Evolutionary conservation across 139 green algal genomes (phyloP).

Genomic region (Diplosphaera chodatii): DNA sequence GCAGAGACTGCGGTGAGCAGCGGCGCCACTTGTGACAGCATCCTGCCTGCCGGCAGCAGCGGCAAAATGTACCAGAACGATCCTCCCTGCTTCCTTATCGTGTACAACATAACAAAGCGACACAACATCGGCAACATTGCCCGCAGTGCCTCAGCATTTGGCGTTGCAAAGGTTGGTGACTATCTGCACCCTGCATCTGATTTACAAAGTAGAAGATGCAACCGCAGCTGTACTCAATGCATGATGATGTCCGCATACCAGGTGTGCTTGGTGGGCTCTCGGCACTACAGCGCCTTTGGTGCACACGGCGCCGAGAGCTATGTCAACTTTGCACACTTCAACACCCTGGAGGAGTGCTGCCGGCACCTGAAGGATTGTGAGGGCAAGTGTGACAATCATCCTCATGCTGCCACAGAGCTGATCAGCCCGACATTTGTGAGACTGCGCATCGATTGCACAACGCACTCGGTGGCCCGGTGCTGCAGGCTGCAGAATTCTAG

Average conservation of each 20-base stretch:
- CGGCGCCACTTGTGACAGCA: too few species aligned
- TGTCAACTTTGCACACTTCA: slow-evolving; percentile 66
- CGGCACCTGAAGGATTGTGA: slow-evolving; percentile 30
- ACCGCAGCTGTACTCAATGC: too few species aligned
- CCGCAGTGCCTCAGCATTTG: slow-evolving; percentile 64
- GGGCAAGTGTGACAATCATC: too few species aligned
- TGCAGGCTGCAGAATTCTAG: slow-evolving; percentile 64
- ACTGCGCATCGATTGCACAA: too few species aligned
- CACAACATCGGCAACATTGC: slow-evolving; percentile 80
- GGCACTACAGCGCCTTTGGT: slow-evolving; percentile 86
- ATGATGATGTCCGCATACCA: too few species aligned
- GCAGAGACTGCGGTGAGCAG: too few species aligned
- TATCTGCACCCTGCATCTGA: too few species aligned
- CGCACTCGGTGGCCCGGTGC: too few species aligned
- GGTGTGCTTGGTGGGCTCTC: slow-evolving; percentile 81
- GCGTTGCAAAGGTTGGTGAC: slow-evolving; percentile 28
- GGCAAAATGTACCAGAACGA: too few species aligned
- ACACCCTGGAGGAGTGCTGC: slow-evolving; percentile 61
- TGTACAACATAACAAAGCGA: slow-evolving; percentile 69
- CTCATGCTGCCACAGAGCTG: too few species aligned
- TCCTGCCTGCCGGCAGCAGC: not conserved
- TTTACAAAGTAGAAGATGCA: too few species aligned
- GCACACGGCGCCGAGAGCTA: slow-evolving; percentile 66
- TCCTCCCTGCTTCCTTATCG: slow-evolving; percentile 58
- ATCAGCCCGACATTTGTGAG: too few species aligned